phyloP scores from a whole-genome alignment of 768 basidiomycete genomes.

The Lentinula guzmanii region DNA sequence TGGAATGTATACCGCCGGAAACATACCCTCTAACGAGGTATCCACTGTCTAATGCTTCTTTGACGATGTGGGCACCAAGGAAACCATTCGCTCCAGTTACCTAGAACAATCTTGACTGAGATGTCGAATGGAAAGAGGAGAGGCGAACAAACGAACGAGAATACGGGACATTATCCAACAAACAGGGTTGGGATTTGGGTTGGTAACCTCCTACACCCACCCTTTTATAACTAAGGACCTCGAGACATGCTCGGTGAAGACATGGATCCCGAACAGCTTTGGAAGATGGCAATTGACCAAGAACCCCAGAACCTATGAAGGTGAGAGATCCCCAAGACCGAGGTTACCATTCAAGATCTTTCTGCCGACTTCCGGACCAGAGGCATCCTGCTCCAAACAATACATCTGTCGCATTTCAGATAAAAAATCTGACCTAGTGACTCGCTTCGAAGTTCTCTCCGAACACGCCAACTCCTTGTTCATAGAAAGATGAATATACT shows the following conservation, averaged over 20 bases:
- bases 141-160: neutral
- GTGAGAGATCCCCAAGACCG: no score
- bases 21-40: constrained; percentile 13
- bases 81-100: constrained; percentile 15
- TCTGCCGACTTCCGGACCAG: no score
- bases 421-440: no score
- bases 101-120: neutral
- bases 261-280: neutral
- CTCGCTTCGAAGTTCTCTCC: no score
- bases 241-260: neutral
- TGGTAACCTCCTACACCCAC: neutral
- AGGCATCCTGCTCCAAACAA: no score
- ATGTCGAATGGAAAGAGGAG: neutral
- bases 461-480: no score
- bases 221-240: neutral
- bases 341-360: no score
- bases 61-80: constrained; percentile 13
- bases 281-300: neutral
- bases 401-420: no score
- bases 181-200: neutral
- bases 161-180: neutral
- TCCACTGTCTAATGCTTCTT: constrained; percentile 11
- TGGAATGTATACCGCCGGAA: neutral
- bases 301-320: no score
- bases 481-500: no score